Base-by-base conservation (phyloP, 2,329 filamentous ascomycete species). In the Fusarium udum region DNA sequence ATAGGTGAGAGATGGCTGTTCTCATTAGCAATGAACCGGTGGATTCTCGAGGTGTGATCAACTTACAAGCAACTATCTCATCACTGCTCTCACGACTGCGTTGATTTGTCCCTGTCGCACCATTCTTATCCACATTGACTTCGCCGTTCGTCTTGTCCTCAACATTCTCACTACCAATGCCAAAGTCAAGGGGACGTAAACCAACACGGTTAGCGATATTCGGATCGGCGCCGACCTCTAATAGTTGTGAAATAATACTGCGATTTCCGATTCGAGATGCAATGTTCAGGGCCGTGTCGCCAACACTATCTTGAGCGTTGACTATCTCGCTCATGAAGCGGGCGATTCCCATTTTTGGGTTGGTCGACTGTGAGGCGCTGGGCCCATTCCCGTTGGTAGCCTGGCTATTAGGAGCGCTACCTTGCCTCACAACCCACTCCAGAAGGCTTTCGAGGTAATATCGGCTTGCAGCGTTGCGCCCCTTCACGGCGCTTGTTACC, bases 251-350 rank as follows among this genome's bases (percentile, higher is more conserved):
- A 65, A 98, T 97, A 77, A 99, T 97, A 77, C 94, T 97, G 62
- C 93, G 89, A 80, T 97, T 98, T 28, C 95, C 94, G 75, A 98
- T 97, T 69, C 96, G 89, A 4, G 96, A 95, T 4, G 95, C 96
- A 71, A 98, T 92, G 76, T 98, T 98, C 26, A 99, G 86, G 0
- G 96, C 96, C 1, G 96, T 99, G 79, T 99, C 97, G 2, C 96
- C 96, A 39, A 93, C 93, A 78, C 95, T 95, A 82, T 99, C 96
- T 77, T 95, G 93, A 1, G 95, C 92, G 78, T 99, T 98, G 68
- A 99, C 95, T 81, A 99, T 97, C 79, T 98, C 95, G 55, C 93
- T 94, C 89, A 99, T 97, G 83, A 99, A 99, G 42, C 94, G 91
- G 36, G 94, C 95, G 60, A 99, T 88, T 31, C 93, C 94, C 83